Base-by-base conservation (phyloP, 2,329 filamentous ascomycete species). In the Pseudogymnoascus sp. region DNA sequence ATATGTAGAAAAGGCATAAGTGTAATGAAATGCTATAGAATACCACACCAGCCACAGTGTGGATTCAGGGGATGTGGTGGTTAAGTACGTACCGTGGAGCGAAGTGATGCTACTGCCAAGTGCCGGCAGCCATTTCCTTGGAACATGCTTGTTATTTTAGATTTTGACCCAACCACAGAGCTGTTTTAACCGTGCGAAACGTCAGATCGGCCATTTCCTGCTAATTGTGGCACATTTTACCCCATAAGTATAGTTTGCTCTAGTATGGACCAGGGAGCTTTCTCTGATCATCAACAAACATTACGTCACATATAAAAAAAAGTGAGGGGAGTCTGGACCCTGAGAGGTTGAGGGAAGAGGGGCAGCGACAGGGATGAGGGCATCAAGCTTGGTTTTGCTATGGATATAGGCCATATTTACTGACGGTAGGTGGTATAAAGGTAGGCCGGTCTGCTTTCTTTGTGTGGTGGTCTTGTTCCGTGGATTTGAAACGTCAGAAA, bases 111-210 rank as follows among this genome's bases (percentile, higher is more conserved):
- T 31, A 14, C 23, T 54, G 47, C 47, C 47, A 54, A 54, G 47
- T 54, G 47, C 47, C 26, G 47, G 47, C 23, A 54, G 26, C 47
- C 26, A 54, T 54, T 54, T 54, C 47, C 47, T 54, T 54, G 47
- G 47, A 31, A 21, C 10, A 29, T 54, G 47, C 47, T 54, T 54
- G 47, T 54, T 54, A 54, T 54, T 54, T 54, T 16, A 23, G 45
- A 16, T 29, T 51, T 3, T 51, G 45, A 29, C 45, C 6, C 7
- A 26, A 51, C 45, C 6, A 51, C 14, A 51, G 1, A 16, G 12
- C 45, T 23, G 23, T n/a, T 29, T n/a, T 51, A 51, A 5, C 45
- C 45, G 14, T 51, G 45, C 23, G n/a, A 26, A n/a, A 14, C 11
- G 21, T 10, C 23, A 51, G 45, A 51, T 51, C 45, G 45, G 23